Evolutionary conservation across 2,329 filamentous ascomycete species (phyloP).

Genomic region (Xylariaceae sp.): DNA sequence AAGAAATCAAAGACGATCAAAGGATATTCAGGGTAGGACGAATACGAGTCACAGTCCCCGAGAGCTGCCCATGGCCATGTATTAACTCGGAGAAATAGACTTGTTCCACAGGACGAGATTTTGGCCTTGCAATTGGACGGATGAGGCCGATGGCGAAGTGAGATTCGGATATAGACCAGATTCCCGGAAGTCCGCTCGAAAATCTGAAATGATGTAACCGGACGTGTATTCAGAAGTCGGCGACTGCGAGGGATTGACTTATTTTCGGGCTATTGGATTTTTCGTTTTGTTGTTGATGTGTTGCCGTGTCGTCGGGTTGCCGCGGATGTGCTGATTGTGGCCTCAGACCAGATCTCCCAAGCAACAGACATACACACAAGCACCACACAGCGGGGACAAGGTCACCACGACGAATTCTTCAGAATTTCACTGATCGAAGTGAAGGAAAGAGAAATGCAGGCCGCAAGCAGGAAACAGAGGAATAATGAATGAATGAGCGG

Average conservation of each 20-base stretch:
- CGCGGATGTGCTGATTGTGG: background rate
- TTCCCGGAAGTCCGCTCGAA: background rate
- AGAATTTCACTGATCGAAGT: background rate
- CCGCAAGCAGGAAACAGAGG: background rate
- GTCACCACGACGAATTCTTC: background rate
- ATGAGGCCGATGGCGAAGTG: slow-evolving; percentile 3
- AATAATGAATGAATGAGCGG: background rate
- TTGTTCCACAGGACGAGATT: background rate
- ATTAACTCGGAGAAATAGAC: slow-evolving; percentile 6
- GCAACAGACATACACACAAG: background rate
- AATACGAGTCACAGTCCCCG: slow-evolving; percentile 18
- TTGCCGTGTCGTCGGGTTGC: background rate
- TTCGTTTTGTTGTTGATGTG: background rate
- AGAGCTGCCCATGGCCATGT: slow-evolving; percentile 15
- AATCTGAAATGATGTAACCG: background rate
- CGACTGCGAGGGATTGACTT: background rate
- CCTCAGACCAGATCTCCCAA: background rate
- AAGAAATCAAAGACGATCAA: slow-evolving; percentile 20
- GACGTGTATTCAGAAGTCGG: background rate
- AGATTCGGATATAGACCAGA: slow-evolving; percentile 3
- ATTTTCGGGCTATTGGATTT: background rate
- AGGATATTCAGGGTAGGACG: slow-evolving; percentile 16
- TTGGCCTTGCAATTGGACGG: slow-evolving; percentile 2
- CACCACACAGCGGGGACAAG: background rate
- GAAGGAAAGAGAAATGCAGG: background rate